These are phyloP conservation scores for Globisporangium cylindrosporum DNA, from an alignment of 352 stramenopile species.

Conservation along the genomic window DNA sequence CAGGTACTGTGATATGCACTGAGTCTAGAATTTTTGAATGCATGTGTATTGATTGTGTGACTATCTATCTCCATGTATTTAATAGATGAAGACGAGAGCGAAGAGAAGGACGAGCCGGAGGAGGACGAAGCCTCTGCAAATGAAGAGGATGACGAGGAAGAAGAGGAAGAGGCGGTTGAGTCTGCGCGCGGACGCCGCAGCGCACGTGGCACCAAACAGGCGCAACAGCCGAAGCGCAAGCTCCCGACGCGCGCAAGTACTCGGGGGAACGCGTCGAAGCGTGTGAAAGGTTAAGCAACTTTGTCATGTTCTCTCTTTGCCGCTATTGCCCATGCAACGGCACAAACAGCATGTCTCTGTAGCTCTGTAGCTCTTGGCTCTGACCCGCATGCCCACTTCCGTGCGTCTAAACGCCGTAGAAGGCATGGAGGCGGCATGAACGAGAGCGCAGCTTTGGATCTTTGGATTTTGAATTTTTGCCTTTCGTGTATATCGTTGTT, in stretches of 20 bases:
- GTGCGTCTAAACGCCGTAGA: neutral
- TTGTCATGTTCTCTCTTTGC: conserved; percentile 5
- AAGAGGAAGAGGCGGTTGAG: conserved; percentile 29
- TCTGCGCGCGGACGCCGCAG: conserved; percentile 22
- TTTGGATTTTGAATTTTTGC: conserved; percentile 16
- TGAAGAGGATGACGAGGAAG: conserved; percentile 28
- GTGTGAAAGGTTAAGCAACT: conserved; percentile 59
- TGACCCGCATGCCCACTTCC: neutral
- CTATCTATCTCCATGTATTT: conserved; percentile 7
- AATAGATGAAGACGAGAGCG: conserved; percentile 26
- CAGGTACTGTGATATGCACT: conserved; percentile 10
- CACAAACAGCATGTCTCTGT: neutral
- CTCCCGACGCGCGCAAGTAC: conserved; percentile 14
- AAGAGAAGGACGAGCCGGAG: conserved; percentile 34
- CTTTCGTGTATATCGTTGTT: conserved; percentile 17
- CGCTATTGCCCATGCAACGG: neutral
- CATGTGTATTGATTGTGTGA: neutral
- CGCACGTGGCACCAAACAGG: conserved; percentile 16
- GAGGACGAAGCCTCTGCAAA: conserved; percentile 23
- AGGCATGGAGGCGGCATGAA: conserved; percentile 4
- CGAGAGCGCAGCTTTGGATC: neutral
- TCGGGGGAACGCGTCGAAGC: conserved; percentile 37
- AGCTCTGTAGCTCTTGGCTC: conserved; percentile 3
- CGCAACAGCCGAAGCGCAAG: conserved; percentile 26
- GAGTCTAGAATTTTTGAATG: neutral